phyloP scores from a whole-genome alignment of 108 stramenopile species.

The Cyclostephanos tholiformis region DNA sequence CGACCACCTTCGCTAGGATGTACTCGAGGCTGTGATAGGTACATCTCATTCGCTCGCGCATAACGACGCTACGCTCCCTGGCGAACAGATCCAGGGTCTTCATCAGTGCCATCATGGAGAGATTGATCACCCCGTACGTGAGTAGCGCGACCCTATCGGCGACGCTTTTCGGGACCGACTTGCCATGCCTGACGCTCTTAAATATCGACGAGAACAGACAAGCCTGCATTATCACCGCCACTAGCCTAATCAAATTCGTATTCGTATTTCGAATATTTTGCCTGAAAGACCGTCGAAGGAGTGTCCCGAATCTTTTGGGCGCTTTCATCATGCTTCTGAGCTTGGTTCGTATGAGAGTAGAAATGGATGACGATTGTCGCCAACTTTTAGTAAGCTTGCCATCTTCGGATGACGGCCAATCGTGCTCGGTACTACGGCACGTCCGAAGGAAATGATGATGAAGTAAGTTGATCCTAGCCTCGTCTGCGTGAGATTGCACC shows the following conservation, averaged over 20 bases:
- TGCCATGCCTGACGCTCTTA: conserved; percentile 54
- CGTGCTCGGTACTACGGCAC: background rate
- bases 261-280: conserved; percentile 73
- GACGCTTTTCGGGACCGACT: conserved; percentile 70
- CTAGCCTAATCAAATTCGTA: conserved; percentile 61
- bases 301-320: conserved; percentile 51
- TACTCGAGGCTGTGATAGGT: conserved; percentile 82
- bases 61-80: conserved; percentile 74
- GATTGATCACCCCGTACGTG: conserved; percentile 78
- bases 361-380: conserved; percentile 8
- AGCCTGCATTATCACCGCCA: conserved; percentile 61
- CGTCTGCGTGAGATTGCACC: conserved; percentile 51
- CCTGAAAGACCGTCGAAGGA: conserved; percentile 73
- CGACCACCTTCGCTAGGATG: conserved; percentile 78
- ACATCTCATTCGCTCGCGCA: conserved; percentile 71
- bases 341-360: conserved; percentile 15
- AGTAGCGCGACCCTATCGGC: conserved; percentile 84
- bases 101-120: conserved; percentile 77
- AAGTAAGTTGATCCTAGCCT: conserved; percentile 55
- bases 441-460: conserved; percentile 44
- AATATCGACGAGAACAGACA: conserved; percentile 70
- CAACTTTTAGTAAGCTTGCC: conserved; percentile 17
- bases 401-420: conserved; percentile 28
- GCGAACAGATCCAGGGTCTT: conserved; percentile 82
- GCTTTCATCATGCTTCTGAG: conserved; percentile 16